Percentiles rank a stretch among this genome's conserved stretches.
Evolutionary conservation across 345 rosid species (phyloP).

Genomic region (Acer campestre): DNA sequence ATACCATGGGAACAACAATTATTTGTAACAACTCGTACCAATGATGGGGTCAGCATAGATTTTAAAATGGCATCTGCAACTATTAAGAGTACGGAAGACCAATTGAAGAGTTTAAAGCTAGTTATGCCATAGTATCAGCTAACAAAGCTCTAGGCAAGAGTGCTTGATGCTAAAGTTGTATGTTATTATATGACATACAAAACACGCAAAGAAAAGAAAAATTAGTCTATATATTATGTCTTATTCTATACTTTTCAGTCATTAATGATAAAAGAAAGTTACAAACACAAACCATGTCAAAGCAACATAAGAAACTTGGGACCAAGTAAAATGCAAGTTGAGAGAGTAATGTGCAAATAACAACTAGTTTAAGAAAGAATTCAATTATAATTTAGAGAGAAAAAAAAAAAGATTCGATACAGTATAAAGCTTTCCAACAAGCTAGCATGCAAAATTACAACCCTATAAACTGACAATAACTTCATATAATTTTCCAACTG

Average conservation of each 20-base stretch:
- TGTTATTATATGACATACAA: neutral
- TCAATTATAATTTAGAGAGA: neutral
- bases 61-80: neutral
- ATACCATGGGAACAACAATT: too few relatives aligned
- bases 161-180: neutral
- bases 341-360: constrained; percentile 11
- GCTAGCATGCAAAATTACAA: constrained; percentile 23
- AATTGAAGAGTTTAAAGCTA: neutral
- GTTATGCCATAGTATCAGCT: neutral
- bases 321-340: neutral
- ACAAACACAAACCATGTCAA: neutral
- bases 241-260: neutral
- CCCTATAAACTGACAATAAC: constrained; percentile 8
- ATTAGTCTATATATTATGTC: neutral
- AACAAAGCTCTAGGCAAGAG: neutral
- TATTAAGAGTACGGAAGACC: neutral
- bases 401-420: constrained; percentile 9
- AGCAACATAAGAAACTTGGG: neutral
- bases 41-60: neutral
- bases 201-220: neutral
- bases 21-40: neutral
- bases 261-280: neutral
- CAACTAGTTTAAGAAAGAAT: constrained; percentile 2
- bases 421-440: constrained; percentile 17
- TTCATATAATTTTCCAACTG: constrained; percentile 6